Base-by-base conservation (phyloP, 345 rosid genomes). In the Pistacia atlantica region DNA sequence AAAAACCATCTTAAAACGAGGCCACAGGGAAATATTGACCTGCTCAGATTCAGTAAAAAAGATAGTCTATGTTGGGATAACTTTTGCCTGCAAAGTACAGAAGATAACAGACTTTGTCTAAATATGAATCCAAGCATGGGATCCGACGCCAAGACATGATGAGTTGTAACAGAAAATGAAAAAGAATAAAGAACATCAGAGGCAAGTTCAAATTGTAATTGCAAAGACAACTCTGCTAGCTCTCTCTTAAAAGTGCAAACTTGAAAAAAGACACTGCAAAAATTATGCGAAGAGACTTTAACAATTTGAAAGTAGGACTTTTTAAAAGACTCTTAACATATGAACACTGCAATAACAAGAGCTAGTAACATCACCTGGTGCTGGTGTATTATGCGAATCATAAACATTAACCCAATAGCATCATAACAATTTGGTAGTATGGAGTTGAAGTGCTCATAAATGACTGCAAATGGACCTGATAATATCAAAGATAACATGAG, bases 11-110 rank as follows among this genome's bases (percentile, higher is more conserved):
- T 96, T 96, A 84, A 96, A 96, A 70, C 95, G 98, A 66, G 99
- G 99, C 99, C 99, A 96, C 70, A 96, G 82, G 69, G 97, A 82
- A 38, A 96, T 91, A 84, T 96, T 96, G 83, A 95, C 97, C 98
- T 95, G 95, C 78, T 72, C 80, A 78, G 48, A 76, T 84, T 74
- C 63, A 79, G 65, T 42, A 48, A 42, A 49, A 75, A 4, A 59
- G 63, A 73, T 68, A 55, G 78, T 67, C 55, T 64, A 6, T 49
- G 69, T 52, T 31, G 38, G 45, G n/a, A 76, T 67, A 51, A 63
- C 37, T 51, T 73, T 73, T 52, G 37, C 46, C 10, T 49, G 54
- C 65, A 64, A 70, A 59, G n/a, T 57, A 16, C 25, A 4, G 58
- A 65, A 38, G 61, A 22, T 55, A 67, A 78, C 81, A 67, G 14